Base-by-base conservation (phyloP, 139 green algal genomes). In the Chlamydomonas schloesseri region DNA sequence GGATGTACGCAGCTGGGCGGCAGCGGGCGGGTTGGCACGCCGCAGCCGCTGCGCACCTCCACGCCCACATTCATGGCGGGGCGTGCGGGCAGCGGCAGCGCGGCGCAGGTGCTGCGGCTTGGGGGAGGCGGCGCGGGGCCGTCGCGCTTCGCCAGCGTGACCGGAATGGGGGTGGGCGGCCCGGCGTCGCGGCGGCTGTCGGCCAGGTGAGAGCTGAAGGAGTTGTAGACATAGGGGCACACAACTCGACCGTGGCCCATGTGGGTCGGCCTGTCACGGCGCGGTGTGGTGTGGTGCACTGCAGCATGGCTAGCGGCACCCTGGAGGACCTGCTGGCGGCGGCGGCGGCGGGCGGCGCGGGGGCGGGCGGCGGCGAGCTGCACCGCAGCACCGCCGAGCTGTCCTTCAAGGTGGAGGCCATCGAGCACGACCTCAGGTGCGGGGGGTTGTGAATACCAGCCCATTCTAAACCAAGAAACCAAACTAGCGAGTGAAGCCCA, bases 371-470 rank as follows among this genome's bases (percentile, higher is more conserved):
- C 47, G 37, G 33, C 24, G 84, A 89, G 47, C 46, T 89, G 28
- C 84, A 89, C 24, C 73, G 36, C 11, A 50, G 74, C 33, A 62
- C 84, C 6, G 64, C 64, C 15, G 84, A 89, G 33, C 84, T 89
- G 71, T 53, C n/a, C 1, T 36, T 21, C 28, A 74, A 79, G 69
- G 74, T 88, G 83, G 83, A 83, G 15, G 60, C 26, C 73, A 83
- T 88, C n/a, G 83, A 88, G 83, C 73, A 88, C 33, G 73, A 88
- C 62, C 73, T 88, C 23, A 73, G 83, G 83, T 77, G 34, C 15
- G 42, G 14, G 1, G 11, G 60, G 60, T 26, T 5, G 18, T 65
- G 58, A 17, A 29, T 5, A 5, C 20, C 58, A 65, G 18, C 20
- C 20, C n/a, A n/a, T n/a, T n/a, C n/a, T n/a, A n/a, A n/a, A n/a